Conservation (phyloP, 495 filamentous ascomycete genomes). For the Polyplosphaeria fusca region DNA sequence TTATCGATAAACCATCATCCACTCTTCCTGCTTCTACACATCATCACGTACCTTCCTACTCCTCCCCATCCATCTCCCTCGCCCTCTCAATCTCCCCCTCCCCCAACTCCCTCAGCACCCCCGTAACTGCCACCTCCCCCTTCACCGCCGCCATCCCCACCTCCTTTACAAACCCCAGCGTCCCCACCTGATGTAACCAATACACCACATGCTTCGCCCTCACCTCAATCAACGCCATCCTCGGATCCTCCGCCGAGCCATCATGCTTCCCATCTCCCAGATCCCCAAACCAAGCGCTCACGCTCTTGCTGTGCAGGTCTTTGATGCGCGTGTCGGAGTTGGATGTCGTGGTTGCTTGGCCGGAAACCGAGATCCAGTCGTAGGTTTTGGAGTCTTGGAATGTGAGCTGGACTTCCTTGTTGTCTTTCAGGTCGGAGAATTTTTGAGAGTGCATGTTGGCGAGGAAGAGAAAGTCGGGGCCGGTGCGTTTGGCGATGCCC, state of each 20-base stretch:
- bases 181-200: constrained; percentile 33
- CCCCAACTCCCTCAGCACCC: constrained; percentile 35
- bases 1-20: too few species aligned
- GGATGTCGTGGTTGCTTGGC: constrained; percentile 33
- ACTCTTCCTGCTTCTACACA: too few species aligned
- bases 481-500: constrained; percentile 45
- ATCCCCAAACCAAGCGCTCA: constrained; percentile 48
- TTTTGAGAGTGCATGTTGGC: constrained; percentile 47
- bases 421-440: constrained; percentile 42
- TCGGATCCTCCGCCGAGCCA: constrained; percentile 42
- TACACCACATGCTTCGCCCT: constrained; percentile 40
- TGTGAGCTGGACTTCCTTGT: constrained; percentile 38
- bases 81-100: constrained; percentile 35
- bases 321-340: constrained; percentile 46
- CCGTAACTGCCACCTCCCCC: constrained; percentile 37
- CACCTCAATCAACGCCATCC: constrained; percentile 43
- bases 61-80: constrained; percentile 17
- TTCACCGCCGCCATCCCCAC: constrained; percentile 31
- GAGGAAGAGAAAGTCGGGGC: constrained; percentile 49
- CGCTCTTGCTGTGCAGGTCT: constrained; percentile 38
- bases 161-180: constrained; percentile 36
- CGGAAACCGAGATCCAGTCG: constrained; percentile 45
- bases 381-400: constrained; percentile 44
- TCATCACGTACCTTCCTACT: too few species aligned
- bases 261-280: constrained; percentile 46